Percentiles rank a stretch among this genome's conserved stretches.
Evolutionary conservation across 805 yeast species (phyloP).

Genomic region (Torulaspora microellipsoides): DNA sequence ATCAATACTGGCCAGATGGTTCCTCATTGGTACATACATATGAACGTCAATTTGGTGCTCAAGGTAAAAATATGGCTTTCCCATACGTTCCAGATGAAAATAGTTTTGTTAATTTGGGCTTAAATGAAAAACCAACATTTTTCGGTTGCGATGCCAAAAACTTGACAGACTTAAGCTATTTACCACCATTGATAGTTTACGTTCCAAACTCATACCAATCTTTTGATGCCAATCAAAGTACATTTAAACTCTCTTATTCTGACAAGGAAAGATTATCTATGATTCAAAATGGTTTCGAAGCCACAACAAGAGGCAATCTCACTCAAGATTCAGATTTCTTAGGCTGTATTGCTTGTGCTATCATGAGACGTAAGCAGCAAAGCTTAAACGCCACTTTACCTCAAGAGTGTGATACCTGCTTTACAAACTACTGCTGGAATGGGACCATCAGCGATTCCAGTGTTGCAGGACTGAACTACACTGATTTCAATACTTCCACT

Average conservation of each 20-base stretch:
- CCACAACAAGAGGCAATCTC: constrained; percentile 59
- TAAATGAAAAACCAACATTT: constrained; percentile 68
- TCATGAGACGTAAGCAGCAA: constrained; percentile 73
- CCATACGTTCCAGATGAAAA: constrained; percentile 75
- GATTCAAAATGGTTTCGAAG: constrained; percentile 71
- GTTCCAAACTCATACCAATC: constrained; percentile 69
- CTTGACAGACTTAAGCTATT: constrained; percentile 47
- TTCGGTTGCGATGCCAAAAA: constrained; percentile 76
- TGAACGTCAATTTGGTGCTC: constrained; percentile 50
- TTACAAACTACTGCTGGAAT: constrained; percentile 62
- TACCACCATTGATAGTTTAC: constrained; percentile 75
- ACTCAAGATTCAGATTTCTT: constrained; percentile 67
- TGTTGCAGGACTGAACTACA: constrained; percentile 22
- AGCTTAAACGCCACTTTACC: constrained; percentile 54
- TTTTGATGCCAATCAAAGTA: constrained; percentile 64
- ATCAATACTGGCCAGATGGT: constrained; percentile 63
- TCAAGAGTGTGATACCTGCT: constrained; percentile 71
- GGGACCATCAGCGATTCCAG: constrained; percentile 42
- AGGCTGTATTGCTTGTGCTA: constrained; percentile 79
- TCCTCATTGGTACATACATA: constrained; percentile 53
- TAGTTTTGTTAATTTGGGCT: constrained; percentile 55
- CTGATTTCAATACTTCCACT: constrained; percentile 13
- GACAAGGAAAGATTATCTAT: constrained; percentile 54
- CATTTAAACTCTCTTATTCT: constrained; percentile 60
- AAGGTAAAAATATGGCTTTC: constrained; percentile 57